Evolutionary conservation across 2,329 filamentous ascomycete genomes (phyloP).

Genomic region (Fusarium sp.): DNA sequence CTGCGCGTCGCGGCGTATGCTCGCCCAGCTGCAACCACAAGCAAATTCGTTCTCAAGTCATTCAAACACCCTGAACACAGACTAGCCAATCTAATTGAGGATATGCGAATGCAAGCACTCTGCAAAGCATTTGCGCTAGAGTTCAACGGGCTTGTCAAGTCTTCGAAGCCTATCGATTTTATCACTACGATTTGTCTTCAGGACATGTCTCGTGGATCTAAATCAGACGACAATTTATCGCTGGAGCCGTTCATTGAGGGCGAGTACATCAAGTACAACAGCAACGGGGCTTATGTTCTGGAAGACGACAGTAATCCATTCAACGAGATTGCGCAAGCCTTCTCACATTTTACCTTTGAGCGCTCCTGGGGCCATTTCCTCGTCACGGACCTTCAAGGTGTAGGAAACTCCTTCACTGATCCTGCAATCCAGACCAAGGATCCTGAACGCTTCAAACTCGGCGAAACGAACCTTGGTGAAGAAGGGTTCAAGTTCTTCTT

Average conservation of each 20-base stretch:
- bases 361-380: conserved; percentile 50
- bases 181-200: conserved; percentile 47
- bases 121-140: conserved; percentile 55
- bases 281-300: conserved; percentile 45
- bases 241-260: conserved; percentile 51
- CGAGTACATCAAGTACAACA: conserved; percentile 53
- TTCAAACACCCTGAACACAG: conserved; percentile 35
- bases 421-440: conserved; percentile 51
- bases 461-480: conserved; percentile 45
- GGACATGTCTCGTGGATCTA: conserved; percentile 10
- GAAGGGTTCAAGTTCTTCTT: conserved; percentile 54
- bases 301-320: conserved; percentile 37
- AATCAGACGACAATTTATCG: conserved; percentile 36
- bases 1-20: conserved; percentile 44
- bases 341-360: conserved; percentile 56
- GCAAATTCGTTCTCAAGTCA: conserved; percentile 49
- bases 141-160: conserved; percentile 48
- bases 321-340: conserved; percentile 50
- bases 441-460: conserved; percentile 45
- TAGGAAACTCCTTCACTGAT: conserved; percentile 50
- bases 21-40: conserved; percentile 41
- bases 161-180: conserved; percentile 43
- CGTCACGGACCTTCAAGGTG: conserved; percentile 51
- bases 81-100: conserved; percentile 47
- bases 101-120: conserved; percentile 52